phyloP scores from a whole-genome alignment of 2,329 filamentous ascomycete genomes.

The Neophaeococcomyces aloes region DNA sequence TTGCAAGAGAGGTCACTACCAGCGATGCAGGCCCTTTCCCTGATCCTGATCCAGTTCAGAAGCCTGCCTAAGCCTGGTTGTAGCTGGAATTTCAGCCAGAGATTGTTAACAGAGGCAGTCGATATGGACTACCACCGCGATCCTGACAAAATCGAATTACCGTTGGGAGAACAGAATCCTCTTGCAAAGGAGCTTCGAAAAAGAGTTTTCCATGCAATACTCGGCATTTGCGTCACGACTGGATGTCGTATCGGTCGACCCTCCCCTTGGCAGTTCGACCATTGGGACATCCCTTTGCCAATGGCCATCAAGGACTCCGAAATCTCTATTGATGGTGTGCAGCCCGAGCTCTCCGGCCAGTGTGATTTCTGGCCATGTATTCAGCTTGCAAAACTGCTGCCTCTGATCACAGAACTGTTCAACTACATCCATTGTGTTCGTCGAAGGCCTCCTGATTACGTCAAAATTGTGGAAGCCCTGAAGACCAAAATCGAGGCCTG shows the following conservation, averaged over 20 bases:
- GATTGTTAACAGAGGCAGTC: constrained; percentile 57
- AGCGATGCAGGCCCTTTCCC: constrained; percentile 60
- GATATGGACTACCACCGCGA: constrained; percentile 67
- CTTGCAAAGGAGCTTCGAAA: constrained; percentile 68
- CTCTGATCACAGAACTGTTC: constrained; percentile 63
- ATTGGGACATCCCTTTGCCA: constrained; percentile 66
- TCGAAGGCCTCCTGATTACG: constrained; percentile 53
- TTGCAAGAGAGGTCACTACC: constrained; percentile 50
- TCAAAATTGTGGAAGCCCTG: constrained; percentile 51
- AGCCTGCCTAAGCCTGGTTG: constrained; percentile 70
- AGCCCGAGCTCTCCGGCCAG: constrained; percentile 43
- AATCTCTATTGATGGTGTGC: constrained; percentile 54
- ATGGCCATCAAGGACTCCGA: constrained; percentile 60
- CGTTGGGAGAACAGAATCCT: constrained; percentile 33
- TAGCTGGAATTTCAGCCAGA: constrained; percentile 56
- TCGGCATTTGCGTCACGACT: constrained; percentile 56
- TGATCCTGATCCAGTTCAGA: constrained; percentile 63
- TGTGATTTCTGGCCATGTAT: constrained; percentile 61
- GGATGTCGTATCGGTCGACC: constrained; percentile 67
- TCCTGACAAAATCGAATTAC: constrained; percentile 46
- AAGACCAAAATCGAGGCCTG: constrained; percentile 55
- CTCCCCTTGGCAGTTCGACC: constrained; percentile 60
- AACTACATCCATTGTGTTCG: constrained; percentile 63
- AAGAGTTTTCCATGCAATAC: constrained; percentile 63
- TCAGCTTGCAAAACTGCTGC: constrained; percentile 53